A percentile compares a stretch with the other conserved stretches of the same genome.
Conservation (phyloP, 495 filamentous ascomycete species). For the Penicillium daleae region DNA sequence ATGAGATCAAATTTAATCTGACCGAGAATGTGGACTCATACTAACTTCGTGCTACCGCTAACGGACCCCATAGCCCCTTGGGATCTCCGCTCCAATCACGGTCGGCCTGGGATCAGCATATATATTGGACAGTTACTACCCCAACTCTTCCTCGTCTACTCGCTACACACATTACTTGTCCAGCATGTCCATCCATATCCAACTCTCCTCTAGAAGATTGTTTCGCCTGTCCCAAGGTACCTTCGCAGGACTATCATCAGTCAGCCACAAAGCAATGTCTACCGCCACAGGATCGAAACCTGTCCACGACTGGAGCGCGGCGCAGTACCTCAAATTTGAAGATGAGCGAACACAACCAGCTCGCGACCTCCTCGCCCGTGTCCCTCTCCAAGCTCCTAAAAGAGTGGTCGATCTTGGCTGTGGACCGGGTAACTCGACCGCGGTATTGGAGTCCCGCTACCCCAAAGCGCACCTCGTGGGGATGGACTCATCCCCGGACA, state of each 20-base stretch:
- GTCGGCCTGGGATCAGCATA: neutral
- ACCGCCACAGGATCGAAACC: conserved; percentile 14
- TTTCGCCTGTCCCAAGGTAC: conserved; percentile 11
- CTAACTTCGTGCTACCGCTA: neutral
- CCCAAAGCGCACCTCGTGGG: conserved; percentile 50
- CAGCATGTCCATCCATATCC: conserved; percentile 15
- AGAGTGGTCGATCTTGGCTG: conserved; percentile 58
- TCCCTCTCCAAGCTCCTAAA: conserved; percentile 37
- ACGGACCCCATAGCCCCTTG: neutral
- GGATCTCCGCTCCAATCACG: neutral
- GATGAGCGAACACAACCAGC: conserved; percentile 49
- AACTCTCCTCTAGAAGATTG: conserved; percentile 10
- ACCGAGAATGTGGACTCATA: neutral
- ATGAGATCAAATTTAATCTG: neutral
- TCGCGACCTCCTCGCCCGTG: conserved; percentile 48
- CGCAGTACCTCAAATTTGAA: conserved; percentile 54
- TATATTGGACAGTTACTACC: neutral
- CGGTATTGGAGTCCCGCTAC: conserved; percentile 45
- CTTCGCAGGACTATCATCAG: conserved; percentile 11
- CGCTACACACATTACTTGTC: neutral
- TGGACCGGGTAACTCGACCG: conserved; percentile 59
- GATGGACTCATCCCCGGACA: conserved; percentile 57
- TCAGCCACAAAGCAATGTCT: conserved; percentile 24
- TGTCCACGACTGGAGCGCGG: conserved; percentile 48
- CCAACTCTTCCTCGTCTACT: neutral